Evolutionary conservation across 805 yeast species (phyloP).

Genomic region (Lipomyces japonicus): DNA sequence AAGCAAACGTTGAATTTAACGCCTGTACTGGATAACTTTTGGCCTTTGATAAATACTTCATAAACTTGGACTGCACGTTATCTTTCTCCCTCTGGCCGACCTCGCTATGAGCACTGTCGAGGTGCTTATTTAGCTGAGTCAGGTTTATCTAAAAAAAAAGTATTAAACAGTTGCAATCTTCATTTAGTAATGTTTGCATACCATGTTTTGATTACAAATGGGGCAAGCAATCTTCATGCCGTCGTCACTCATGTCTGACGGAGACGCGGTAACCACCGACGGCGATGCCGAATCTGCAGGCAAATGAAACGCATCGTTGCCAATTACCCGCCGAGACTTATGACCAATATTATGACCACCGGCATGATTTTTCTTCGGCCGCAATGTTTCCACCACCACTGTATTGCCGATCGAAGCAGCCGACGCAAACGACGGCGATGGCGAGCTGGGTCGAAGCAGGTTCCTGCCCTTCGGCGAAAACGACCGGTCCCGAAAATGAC

Average conservation of each 20-base stretch:
- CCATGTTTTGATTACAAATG: conserved; percentile 60
- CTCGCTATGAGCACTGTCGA: conserved; percentile 62
- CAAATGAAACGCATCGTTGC: conserved; percentile 17
- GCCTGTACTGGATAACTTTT: conserved; percentile 38
- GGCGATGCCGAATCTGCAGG: conserved; percentile 6
- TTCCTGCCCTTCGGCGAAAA: conserved; percentile 14
- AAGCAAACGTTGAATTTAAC: conserved; percentile 41
- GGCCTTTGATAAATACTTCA: conserved; percentile 42
- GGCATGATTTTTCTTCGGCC: conserved; percentile 11
- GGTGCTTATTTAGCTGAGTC: conserved; percentile 58
- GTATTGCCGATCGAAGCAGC: not conserved
- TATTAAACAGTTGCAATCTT: not conserved
- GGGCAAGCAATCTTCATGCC: conserved; percentile 49
- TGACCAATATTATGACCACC: conserved; percentile 3
- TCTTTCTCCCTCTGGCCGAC: conserved; percentile 36
- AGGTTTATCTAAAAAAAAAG: conserved; percentile 12
- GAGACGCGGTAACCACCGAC: not conserved
- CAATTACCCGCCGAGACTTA: conserved; percentile 14
- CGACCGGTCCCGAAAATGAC: conserved; percentile 16
- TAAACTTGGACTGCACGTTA: conserved; percentile 45
- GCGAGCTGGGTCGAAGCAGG: conserved; percentile 11
- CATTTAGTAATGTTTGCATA: conserved; percentile 23
- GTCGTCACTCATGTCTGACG: not conserved
- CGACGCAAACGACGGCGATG: conserved; percentile 17
- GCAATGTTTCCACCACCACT: conserved; percentile 19